Percentiles rank a stretch among this genome's conserved stretches.
Conservation (phyloP, 768 basidiomycete species). For the Suillus cothurnatus region DNA sequence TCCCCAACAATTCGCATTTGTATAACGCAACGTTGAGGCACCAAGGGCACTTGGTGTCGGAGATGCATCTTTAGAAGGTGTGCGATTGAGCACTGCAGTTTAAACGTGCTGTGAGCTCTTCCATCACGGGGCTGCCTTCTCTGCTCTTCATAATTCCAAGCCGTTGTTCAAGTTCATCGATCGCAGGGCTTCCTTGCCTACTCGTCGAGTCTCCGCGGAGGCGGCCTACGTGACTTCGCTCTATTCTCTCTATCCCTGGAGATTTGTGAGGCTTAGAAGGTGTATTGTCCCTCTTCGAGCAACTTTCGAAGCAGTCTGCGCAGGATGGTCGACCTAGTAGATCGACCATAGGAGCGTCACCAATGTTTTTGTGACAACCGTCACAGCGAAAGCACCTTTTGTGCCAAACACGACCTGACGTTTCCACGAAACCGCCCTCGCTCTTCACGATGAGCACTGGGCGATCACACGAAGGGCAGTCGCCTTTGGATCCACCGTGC, state of each 20-base stretch:
- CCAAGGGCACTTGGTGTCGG: slow-evolving; percentile 17
- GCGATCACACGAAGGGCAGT: slow-evolving; percentile 65
- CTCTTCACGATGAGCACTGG: slow-evolving; percentile 74
- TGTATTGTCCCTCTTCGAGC: slow-evolving; percentile 57
- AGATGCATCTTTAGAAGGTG: slow-evolving; percentile 28
- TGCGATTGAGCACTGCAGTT: slow-evolving; percentile 43
- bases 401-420: slow-evolving; percentile 75
- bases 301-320: slow-evolving; percentile 77
- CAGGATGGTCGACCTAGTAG: slow-evolving; percentile 82
- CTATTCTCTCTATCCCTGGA: slow-evolving; percentile 26
- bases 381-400: slow-evolving; percentile 78
- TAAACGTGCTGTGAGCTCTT: slow-evolving; percentile 50
- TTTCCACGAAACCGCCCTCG: slow-evolving; percentile 79
- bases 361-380: slow-evolving; percentile 72
- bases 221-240: slow-evolving; percentile 47
- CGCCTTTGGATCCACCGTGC: slow-evolving; percentile 78
- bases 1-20: slow-evolving; percentile 11
- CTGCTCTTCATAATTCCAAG: slow-evolving; percentile 57
- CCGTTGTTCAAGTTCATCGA: slow-evolving; percentile 65
- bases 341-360: slow-evolving; percentile 78
- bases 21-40: slow-evolving; percentile 25
- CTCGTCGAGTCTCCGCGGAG: slow-evolving; percentile 44
- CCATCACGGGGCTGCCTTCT: slow-evolving; percentile 55
- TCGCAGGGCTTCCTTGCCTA: slow-evolving; percentile 58
- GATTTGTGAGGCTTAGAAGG: slow-evolving; percentile 41